Evolutionary conservation across 495 filamentous ascomycete genomes (phyloP).

Genomic region (Glonium stellatum): DNA sequence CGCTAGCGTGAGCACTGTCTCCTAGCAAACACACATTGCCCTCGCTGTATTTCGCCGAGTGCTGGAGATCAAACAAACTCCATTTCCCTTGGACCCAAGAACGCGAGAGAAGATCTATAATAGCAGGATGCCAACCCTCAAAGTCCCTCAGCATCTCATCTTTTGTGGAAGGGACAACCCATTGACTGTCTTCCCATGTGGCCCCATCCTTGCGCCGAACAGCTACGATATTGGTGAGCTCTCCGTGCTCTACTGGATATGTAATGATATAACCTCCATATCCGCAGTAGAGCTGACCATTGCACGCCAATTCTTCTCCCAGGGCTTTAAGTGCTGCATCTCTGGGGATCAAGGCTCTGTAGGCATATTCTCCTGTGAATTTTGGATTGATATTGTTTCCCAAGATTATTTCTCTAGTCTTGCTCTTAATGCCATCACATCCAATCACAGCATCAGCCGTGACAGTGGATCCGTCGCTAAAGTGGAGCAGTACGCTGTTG

Average conservation of each 20-base stretch:
- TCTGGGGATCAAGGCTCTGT: constrained; percentile 5
- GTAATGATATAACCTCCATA: constrained; percentile 45
- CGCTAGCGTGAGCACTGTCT: no score
- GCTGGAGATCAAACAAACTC: no score
- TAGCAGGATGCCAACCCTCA: no score
- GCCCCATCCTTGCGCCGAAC: constrained; percentile 28
- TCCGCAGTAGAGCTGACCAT: constrained; percentile 45
- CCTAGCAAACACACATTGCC: no score
- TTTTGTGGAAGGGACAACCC: constrained; percentile 38
- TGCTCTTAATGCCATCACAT: constrained; percentile 3
- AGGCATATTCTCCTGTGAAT: not conserved
- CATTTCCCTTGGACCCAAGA: no score
- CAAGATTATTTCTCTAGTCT: not conserved
- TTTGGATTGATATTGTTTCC: not conserved
- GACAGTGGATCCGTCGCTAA: constrained; percentile 2
- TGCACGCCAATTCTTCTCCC: constrained; percentile 30
- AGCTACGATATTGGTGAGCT: constrained; percentile 50
- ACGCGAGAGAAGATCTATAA: no score
- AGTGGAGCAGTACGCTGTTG: no score
- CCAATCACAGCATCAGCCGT: constrained; percentile 4
- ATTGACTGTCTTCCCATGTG: constrained; percentile 42
- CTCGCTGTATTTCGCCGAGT: no score
- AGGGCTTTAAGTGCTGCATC: constrained; percentile 1
- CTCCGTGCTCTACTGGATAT: constrained; percentile 53
- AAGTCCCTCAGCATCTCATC: no score